A percentile compares a stretch with the other conserved stretches of the same genome.
Evolutionary conservation across 2,329 filamentous ascomycete genomes (phyloP).

Genomic region (Elsinoe necatrix): DNA sequence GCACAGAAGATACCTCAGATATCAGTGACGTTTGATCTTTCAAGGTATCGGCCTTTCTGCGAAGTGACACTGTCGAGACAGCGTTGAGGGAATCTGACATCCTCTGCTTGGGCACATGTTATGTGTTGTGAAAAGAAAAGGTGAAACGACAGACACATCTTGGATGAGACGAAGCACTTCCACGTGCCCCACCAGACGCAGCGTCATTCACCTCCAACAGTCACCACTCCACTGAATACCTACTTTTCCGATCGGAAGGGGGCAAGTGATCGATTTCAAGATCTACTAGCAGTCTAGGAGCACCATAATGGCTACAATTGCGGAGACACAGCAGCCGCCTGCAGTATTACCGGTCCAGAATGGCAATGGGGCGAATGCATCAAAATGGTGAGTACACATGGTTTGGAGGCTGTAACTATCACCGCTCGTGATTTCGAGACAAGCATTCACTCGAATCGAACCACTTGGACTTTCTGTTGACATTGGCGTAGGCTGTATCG

Average conservation of each 20-base stretch:
- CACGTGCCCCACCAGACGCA: neutral
- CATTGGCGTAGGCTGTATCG: constrained; percentile 54
- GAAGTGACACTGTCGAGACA: constrained; percentile 34
- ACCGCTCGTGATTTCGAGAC: too few species aligned
- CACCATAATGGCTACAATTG: neutral
- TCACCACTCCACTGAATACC: constrained; percentile 5
- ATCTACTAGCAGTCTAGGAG: too few species aligned
- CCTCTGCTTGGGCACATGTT: constrained; percentile 22
- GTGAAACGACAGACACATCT: neutral
- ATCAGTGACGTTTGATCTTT: neutral
- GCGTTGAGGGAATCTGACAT: constrained; percentile 45
- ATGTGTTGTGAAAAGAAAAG: constrained; percentile 1
- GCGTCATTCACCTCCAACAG: neutral
- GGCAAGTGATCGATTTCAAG: too few species aligned
- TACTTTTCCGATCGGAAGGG: too few species aligned
- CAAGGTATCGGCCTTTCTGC: constrained; percentile 15
- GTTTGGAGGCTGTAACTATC: too few species aligned
- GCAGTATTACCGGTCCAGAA: constrained; percentile 9
- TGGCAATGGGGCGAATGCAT: neutral
- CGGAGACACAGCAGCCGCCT: neutral
- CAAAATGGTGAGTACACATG: constrained; percentile 16
- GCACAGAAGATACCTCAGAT: neutral
- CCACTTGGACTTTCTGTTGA: too few species aligned
- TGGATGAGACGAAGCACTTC: neutral
- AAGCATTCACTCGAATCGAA: too few species aligned